A percentile compares a stretch with the other conserved stretches of the same genome.
phyloP scores from a whole-genome alignment of 306 rosid species.

The Calophaca sinica region DNA sequence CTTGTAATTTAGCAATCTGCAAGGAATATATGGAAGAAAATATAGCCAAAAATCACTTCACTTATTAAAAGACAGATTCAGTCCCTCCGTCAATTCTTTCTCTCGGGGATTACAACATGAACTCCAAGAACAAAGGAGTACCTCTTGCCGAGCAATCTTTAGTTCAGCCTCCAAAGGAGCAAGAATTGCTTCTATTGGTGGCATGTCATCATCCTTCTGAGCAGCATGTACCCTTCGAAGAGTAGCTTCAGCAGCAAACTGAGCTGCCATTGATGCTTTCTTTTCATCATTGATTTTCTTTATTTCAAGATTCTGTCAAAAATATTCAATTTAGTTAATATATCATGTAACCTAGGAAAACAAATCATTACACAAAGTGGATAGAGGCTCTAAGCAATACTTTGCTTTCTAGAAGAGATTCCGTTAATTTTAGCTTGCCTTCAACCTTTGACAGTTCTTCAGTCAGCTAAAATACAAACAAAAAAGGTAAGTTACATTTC shows the following conservation, averaged over 20 bases:
- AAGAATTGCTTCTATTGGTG: conserved; percentile 95
- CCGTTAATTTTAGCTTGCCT: conserved; percentile 86
- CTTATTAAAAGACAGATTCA: not conserved
- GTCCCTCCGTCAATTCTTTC: conserved; percentile 25
- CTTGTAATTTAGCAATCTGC: conserved; percentile 98
- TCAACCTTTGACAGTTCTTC: conserved; percentile 88
- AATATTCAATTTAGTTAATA: conserved; percentile 36
- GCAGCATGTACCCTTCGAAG: conserved; percentile 98
- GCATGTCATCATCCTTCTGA: conserved; percentile 99
- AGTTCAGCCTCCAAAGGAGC: conserved; percentile 98
- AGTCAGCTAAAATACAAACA: conserved; percentile 66
- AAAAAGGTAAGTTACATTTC: conserved; percentile 43
- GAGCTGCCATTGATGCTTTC: conserved; percentile 99
- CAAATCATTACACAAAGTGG: conserved; percentile 33
- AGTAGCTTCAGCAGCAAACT: conserved; percentile 98
- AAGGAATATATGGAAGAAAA: conserved; percentile 40
- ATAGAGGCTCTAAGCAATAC: conserved; percentile 56
- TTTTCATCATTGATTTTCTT: conserved; percentile 97
- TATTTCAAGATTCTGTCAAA: conserved; percentile 91
- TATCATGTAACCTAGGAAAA: conserved; percentile 32
- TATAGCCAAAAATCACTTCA: conserved; percentile 35
- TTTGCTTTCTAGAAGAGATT: conserved; percentile 93
- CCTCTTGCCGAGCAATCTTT: conserved; percentile 94
- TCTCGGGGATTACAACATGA: conserved; percentile 6
- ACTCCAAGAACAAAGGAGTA: conserved; percentile 45